Evolutionary conservation across 495 filamentous ascomycete genomes (phyloP).

Genomic region (Bacidia rubella): DNA sequence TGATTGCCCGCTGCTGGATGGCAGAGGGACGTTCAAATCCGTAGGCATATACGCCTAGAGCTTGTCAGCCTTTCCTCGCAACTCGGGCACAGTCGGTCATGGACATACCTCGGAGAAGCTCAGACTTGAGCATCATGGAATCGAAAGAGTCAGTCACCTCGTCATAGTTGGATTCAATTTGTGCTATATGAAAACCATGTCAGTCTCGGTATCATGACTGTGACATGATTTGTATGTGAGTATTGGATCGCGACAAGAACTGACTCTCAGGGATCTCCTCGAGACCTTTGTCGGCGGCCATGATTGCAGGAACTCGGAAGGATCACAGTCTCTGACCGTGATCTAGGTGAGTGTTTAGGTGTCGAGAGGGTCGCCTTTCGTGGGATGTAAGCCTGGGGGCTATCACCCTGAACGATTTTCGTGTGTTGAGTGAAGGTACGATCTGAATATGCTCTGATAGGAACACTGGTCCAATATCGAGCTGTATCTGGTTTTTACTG

Average conservation of each 20-base stretch:
- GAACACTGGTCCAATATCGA: slow-evolving; percentile 1
- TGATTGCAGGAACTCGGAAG: slow-evolving; percentile 56
- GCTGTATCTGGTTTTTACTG: background rate
- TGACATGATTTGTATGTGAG: slow-evolving; percentile 4
- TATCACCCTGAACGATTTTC: slow-evolving; percentile 4
- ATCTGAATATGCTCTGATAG: slow-evolving; percentile 10
- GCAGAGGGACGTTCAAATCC: slow-evolving; percentile 99
- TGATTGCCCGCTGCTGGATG: slow-evolving; percentile 98
- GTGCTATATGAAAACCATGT: slow-evolving; percentile 42
- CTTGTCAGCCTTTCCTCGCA: slow-evolving; percentile 20
- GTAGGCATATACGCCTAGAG: slow-evolving; percentile 89
- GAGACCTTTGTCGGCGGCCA: slow-evolving; percentile 93
- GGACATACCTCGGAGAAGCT: slow-evolving; percentile 86
- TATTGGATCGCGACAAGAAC: no score
- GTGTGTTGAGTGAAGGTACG: background rate
- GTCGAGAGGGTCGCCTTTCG: slow-evolving; percentile 40
- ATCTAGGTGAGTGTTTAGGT: slow-evolving; percentile 30
- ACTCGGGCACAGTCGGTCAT: background rate
- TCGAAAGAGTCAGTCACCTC: slow-evolving; percentile 99
- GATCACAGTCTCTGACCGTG: slow-evolving; percentile 60
- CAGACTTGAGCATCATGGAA: slow-evolving; percentile 87
- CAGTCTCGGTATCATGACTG: slow-evolving; percentile 11
- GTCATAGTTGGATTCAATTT: slow-evolving; percentile 99
- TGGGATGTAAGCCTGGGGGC: slow-evolving; percentile 19
- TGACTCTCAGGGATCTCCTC: slow-evolving; percentile 87